Evolutionary conservation across 2,329 filamentous ascomycete genomes (phyloP).

Genomic region (Exophiala calicioides): DNA sequence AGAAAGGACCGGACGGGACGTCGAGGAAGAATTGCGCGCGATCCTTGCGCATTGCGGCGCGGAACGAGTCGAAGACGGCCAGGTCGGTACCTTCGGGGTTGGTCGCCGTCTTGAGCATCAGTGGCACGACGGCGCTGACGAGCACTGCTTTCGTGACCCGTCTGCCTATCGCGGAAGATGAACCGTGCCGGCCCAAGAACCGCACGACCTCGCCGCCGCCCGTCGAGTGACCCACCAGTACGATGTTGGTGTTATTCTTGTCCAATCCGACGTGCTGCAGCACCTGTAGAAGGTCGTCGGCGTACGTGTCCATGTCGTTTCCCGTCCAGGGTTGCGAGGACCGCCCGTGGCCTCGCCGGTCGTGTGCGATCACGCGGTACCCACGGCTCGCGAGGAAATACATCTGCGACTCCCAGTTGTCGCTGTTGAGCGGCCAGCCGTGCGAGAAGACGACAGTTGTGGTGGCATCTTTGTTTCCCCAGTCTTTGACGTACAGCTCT

Average conservation of each 20-base stretch:
- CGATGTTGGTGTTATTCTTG: conserved; percentile 38
- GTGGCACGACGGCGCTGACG: conserved; percentile 39
- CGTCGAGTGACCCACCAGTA: conserved; percentile 44
- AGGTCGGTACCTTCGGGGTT: conserved; percentile 41
- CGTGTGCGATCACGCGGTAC: conserved; percentile 41
- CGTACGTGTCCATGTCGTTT: conserved; percentile 44
- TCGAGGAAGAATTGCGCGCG: conserved; percentile 42
- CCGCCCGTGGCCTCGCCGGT: conserved; percentile 42
- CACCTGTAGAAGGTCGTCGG: conserved; percentile 41
- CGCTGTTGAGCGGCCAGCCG: conserved; percentile 44
- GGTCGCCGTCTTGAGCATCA: conserved; percentile 38
- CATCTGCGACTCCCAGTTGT: conserved; percentile 46
- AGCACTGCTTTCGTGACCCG: conserved; percentile 45
- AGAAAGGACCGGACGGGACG: conserved; percentile 40
- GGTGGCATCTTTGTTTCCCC: conserved; percentile 41
- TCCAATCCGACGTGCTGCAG: conserved; percentile 40
- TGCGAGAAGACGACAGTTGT: conserved; percentile 40
- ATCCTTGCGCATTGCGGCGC: conserved; percentile 38
- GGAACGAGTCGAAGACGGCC: conserved; percentile 43
- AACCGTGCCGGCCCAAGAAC: conserved; percentile 39
- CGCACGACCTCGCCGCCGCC: conserved; percentile 46
- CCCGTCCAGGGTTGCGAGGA: conserved; percentile 44
- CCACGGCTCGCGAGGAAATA: conserved; percentile 41
- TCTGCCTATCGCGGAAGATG: conserved; percentile 39
- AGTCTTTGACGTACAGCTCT: conserved; percentile 47